A percentile compares a stretch with the other conserved stretches of the same genome.
phyloP scores from a whole-genome alignment of 805 yeast genomes.

The Schizosaccharomyces osmophilus region DNA sequence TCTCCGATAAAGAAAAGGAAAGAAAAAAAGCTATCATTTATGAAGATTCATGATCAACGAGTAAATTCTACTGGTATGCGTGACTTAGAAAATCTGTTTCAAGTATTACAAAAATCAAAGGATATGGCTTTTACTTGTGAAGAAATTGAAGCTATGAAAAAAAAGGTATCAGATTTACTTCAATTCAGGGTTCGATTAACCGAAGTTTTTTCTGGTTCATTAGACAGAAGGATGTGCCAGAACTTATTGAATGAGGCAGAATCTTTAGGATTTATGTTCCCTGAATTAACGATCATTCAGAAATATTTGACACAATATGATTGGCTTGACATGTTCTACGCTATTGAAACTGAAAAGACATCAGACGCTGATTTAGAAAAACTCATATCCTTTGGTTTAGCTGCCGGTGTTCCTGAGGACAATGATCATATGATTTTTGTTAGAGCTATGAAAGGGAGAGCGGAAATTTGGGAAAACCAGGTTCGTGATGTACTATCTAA shows the following conservation, averaged over 20 bases:
- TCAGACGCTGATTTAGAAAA: neutral
- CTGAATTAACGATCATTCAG: neutral
- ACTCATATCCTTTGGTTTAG: neutral
- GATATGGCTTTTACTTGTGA: neutral
- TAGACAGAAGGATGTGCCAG: neutral
- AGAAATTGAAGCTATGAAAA: neutral
- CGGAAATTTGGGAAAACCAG: neutral
- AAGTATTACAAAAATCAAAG: neutral
- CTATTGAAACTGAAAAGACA: neutral
- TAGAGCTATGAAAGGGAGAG: neutral
- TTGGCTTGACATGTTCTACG: neutral
- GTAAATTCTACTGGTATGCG: neutral
- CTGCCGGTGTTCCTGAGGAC: neutral
- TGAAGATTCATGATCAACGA: neutral
- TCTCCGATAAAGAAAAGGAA: constrained; percentile 24
- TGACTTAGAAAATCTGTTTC: neutral
- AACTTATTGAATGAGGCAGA: neutral
- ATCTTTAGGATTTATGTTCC: neutral
- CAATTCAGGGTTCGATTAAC: neutral
- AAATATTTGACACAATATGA: neutral
- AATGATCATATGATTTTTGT: neutral
- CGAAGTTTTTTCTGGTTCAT: neutral
- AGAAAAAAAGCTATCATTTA: constrained; percentile 1
- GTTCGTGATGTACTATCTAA: neutral
- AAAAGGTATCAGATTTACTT: neutral